These are phyloP conservation scores for Colletotrichum sublineola DNA, from an alignment of 2,329 filamentous ascomycete species.

Conservation along the genomic window DNA sequence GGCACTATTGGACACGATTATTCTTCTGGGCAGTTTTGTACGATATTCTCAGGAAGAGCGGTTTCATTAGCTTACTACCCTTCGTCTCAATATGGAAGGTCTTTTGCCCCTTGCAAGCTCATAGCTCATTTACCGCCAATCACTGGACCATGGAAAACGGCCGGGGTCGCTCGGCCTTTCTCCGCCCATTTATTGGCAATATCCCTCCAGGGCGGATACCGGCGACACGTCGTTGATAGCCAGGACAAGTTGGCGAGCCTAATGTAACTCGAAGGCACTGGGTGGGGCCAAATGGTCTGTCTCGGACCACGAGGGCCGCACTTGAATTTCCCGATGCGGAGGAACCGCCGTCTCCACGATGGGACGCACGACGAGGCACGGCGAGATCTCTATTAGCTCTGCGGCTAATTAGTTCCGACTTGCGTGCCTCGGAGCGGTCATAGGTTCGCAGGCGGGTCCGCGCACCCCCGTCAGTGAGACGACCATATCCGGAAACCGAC, in stretches of 20 bases:
- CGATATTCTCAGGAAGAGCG: background rate
- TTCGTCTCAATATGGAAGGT: background rate
- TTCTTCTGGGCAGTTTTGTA: background rate
- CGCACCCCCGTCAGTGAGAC: constrained; percentile 5
- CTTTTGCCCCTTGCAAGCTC: background rate
- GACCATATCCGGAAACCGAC: constrained; percentile 4
- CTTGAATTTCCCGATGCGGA: background rate
- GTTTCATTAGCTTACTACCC: background rate
- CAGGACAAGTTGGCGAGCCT: no score
- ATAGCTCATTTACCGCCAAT: background rate
- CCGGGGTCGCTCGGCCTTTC: background rate
- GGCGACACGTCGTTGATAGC: background rate
- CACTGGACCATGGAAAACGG: background rate
- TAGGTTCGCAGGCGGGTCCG: constrained; percentile 8
- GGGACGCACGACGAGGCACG: background rate
- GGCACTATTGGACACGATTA: background rate
- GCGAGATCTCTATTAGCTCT: background rate
- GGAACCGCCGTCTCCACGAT: background rate
- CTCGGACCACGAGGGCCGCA: constrained; percentile 8
- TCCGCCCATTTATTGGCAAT: background rate
- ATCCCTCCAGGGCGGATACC: background rate
- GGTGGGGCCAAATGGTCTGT: background rate
- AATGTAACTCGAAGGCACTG: constrained; percentile 13
- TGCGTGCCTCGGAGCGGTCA: background rate
- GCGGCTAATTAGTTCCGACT: background rate